Percentiles rank a stretch among this genome's conserved stretches.
phyloP scores from a whole-genome alignment of 306 rosid species.

The Rosa multiflora region DNA sequence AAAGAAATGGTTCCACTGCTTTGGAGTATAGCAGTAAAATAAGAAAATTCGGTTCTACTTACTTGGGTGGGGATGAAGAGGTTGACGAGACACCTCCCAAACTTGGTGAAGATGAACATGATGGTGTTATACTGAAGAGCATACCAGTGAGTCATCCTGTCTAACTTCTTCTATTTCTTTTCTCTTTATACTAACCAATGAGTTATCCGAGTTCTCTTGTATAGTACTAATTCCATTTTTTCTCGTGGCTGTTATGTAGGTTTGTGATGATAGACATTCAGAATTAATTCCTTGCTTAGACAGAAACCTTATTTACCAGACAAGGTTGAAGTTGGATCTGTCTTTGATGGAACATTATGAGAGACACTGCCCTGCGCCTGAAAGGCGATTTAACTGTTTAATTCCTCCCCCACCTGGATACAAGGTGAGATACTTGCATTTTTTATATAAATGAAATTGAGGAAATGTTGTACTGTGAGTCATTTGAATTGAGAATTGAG shows the following conservation, averaged over 20 bases:
- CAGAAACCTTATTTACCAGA: conserved; percentile 88
- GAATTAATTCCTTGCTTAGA: conserved; percentile 97
- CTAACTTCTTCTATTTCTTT: neutral
- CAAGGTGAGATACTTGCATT: conserved; percentile 49
- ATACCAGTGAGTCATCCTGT: conserved; percentile 66
- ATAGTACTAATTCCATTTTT: neutral
- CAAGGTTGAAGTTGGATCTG: conserved; percentile 92
- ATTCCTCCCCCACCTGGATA: conserved; percentile 97
- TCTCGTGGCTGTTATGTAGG: conserved; percentile 44
- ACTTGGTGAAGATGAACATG: conserved; percentile 58
- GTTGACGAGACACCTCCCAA: conserved; percentile 55
- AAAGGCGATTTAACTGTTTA: conserved; percentile 90
- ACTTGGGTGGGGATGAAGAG: conserved; percentile 79
- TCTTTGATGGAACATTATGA: conserved; percentile 98
- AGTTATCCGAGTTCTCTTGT: neutral
- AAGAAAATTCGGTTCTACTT: conserved; percentile 71
- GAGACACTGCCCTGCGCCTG: conserved; percentile 92
- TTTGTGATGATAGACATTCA: conserved; percentile 91
- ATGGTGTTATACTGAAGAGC: conserved; percentile 61
- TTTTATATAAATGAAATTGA: neutral
- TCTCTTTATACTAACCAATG: neutral
- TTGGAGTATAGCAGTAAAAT: conserved; percentile 74
- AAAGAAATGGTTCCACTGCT: conserved; percentile 58
- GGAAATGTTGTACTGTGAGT: neutral
- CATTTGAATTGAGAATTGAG: neutral